phyloP scores from a whole-genome alignment of 805 yeast species.

The Saturnispora serradocipensis region DNA sequence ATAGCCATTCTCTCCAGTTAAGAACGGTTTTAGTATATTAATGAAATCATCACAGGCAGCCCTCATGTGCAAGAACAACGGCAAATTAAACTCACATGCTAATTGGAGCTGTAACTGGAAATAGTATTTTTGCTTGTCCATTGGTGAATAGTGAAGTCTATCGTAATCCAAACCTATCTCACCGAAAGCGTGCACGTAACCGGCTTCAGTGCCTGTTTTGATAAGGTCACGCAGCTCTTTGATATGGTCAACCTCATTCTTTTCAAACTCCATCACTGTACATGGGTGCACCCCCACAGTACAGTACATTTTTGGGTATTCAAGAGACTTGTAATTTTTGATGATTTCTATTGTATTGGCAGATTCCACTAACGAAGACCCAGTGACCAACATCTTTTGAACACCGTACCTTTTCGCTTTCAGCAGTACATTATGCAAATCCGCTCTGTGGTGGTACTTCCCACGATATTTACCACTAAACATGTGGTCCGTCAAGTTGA shows the following conservation, averaged over 20 bases:
- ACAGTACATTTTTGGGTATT: constrained; percentile 35
- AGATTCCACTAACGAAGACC: constrained; percentile 67
- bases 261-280: constrained; percentile 49
- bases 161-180: constrained; percentile 96
- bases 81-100: constrained; percentile 49
- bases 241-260: constrained; percentile 31
- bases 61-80: constrained; percentile 87
- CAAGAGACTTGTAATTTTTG: constrained; percentile 8
- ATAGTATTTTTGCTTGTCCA: constrained; percentile 54
- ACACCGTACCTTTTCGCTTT: constrained; percentile 65
- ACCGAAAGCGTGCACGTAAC: constrained; percentile 74
- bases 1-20: constrained; percentile 30
- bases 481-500: constrained; percentile 85
- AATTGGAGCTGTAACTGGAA: constrained; percentile 69
- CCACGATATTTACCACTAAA: constrained; percentile 75
- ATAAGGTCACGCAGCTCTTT: constrained; percentile 41
- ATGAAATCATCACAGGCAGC: constrained; percentile 76
- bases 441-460: constrained; percentile 52
- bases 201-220: constrained; percentile 35
- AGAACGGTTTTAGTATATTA: constrained; percentile 50
- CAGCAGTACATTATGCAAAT: constrained; percentile 51
- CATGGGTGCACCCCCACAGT: constrained; percentile 98
- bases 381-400: constrained; percentile 66
- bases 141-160: constrained; percentile 66
- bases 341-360: constrained; percentile 51